Conservation (phyloP, 805 yeast genomes). For the Metschnikowia arizonensis region DNA sequence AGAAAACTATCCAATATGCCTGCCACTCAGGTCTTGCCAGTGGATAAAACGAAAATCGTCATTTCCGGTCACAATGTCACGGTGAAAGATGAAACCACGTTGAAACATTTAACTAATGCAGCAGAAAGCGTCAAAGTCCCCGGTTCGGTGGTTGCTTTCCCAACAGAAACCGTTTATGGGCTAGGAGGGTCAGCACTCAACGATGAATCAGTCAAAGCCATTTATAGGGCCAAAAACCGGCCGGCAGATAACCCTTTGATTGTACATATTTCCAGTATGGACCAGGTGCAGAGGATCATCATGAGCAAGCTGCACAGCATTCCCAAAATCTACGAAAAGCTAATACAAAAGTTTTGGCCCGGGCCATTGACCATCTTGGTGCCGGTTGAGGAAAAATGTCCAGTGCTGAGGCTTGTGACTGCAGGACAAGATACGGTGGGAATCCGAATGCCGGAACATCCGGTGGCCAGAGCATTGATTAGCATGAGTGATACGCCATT, state of each 20-base stretch:
- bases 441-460: slow-evolving; percentile 81
- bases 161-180: slow-evolving; percentile 97
- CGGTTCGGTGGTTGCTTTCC: slow-evolving; percentile 72
- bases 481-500: slow-evolving; percentile 80
- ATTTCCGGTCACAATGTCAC: slow-evolving; percentile 46
- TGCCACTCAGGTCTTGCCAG: slow-evolving; percentile 45
- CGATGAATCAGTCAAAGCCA: slow-evolving; percentile 68
- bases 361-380: slow-evolving; percentile 89
- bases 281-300: slow-evolving; percentile 63
- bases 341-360: slow-evolving; percentile 82
- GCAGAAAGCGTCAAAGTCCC: slow-evolving; percentile 12
- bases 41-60: slow-evolving; percentile 47
- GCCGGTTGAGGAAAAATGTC: slow-evolving; percentile 49
- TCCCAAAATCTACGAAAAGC: slow-evolving; percentile 62
- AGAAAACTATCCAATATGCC: slow-evolving; percentile 11
- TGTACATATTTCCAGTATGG: slow-evolving; percentile 76
- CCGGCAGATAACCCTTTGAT: slow-evolving; percentile 96
- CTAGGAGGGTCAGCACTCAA: slow-evolving; percentile 82
- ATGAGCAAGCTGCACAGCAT: slow-evolving; percentile 47
- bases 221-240: slow-evolving; percentile 84
- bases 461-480: slow-evolving; percentile 86
- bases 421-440: slow-evolving; percentile 90
- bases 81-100: slow-evolving; percentile 52
- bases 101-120: slow-evolving; percentile 51
- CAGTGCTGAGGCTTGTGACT: slow-evolving; percentile 72